phyloP scores from a whole-genome alignment of 345 rosid species.

The Aurinia saxatilis region DNA sequence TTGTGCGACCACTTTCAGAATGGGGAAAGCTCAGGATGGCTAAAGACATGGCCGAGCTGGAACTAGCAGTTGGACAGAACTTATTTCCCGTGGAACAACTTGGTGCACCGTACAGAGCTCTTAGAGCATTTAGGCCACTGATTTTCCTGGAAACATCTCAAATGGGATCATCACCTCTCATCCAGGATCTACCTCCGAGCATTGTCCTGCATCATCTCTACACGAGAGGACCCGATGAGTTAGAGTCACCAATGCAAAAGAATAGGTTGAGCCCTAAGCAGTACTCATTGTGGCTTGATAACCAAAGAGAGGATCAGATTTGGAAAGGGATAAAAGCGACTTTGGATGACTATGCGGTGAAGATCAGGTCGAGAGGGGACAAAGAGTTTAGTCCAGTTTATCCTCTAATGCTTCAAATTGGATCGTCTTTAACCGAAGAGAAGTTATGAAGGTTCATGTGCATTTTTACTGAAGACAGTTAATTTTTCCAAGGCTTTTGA shows the following conservation, averaged over 20 bases:
- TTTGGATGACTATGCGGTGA: conserved; percentile 81
- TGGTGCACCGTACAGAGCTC: conserved; percentile 90
- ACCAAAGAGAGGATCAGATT: conserved; percentile 92
- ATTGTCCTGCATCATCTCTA: conserved; percentile 90
- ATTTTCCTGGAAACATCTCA: conserved; percentile 90
- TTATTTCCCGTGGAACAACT: conserved; percentile 96
- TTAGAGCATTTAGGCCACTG: conserved; percentile 89
- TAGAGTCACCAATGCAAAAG: conserved; percentile 83
- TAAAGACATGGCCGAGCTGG: conserved; percentile 98
- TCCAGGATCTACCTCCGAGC: conserved; percentile 83
- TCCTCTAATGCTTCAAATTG: conserved; percentile 85
- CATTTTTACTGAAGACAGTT: not conserved
- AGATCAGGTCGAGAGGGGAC: conserved; percentile 81
- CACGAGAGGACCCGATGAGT: conserved; percentile 84
- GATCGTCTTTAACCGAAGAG: conserved; percentile 49
- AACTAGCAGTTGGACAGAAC: conserved; percentile 90
- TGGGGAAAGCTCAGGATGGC: conserved; percentile 97
- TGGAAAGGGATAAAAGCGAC: conserved; percentile 98
- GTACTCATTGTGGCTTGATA: conserved; percentile 94
- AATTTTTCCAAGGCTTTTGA: not conserved
- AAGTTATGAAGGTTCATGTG: not conserved
- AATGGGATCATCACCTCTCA: conserved; percentile 72
- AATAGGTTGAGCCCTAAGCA: conserved; percentile 73
- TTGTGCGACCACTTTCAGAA: conserved; percentile 94
- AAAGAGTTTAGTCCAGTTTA: conserved; percentile 96